Evolutionary conservation across 148 eudicot genomes (phyloP).

Genomic region (Vaccinium vitisidaea): DNA sequence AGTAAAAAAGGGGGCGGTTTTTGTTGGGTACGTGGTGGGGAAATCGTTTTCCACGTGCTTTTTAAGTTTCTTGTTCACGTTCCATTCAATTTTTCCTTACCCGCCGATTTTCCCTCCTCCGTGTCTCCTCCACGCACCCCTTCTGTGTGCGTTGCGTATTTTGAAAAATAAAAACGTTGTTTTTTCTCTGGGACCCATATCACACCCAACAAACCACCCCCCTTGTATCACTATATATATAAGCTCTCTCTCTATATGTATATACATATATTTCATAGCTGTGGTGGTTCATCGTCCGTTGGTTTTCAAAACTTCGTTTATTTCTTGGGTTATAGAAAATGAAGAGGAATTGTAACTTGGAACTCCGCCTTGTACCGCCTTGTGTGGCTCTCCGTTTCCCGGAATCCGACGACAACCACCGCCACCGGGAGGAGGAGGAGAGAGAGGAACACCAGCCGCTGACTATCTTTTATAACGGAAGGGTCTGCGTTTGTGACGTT

Average conservation of each 20-base stretch:
- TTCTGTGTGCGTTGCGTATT: neutral
- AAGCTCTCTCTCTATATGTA: neutral
- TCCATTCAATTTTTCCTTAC: neutral
- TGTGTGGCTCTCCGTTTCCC: neutral
- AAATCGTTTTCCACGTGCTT: constrained; percentile 6
- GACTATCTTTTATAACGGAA: constrained; percentile 48
- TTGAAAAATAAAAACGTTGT: neutral
- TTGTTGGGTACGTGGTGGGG: neutral
- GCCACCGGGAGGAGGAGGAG: neutral
- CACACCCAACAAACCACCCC: neutral
- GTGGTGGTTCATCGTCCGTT: neutral
- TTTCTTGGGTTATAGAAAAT: neutral
- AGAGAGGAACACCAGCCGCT: constrained; percentile 23
- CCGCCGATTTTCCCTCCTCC: neutral
- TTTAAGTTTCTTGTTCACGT: neutral
- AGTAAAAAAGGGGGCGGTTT: neutral
- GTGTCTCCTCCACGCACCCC: neutral
- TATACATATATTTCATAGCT: neutral
- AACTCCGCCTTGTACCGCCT: constrained; percentile 38
- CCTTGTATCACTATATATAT: neutral
- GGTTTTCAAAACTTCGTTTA: neutral
- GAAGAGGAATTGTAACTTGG: constrained; percentile 33
- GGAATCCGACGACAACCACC: neutral
- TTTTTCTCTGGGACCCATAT: neutral
- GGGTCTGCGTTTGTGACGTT: constrained; percentile 35